Base-by-base conservation (phyloP, 2,329 filamentous ascomycete species). In the Exophiala oligosperma region DNA sequence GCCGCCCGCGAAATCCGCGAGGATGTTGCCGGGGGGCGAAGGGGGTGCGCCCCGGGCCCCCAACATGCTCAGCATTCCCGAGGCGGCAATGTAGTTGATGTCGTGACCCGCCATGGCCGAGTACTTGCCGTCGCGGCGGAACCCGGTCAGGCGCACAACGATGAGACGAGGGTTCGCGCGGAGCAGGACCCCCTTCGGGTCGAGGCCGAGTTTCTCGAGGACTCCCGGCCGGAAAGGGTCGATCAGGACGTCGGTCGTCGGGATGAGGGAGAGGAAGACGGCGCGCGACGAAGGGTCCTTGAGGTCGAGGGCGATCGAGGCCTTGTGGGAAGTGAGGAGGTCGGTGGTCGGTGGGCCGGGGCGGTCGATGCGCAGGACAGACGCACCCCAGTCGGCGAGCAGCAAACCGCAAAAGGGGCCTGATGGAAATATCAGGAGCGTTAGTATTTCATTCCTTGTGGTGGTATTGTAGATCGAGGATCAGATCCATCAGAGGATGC, bases 41-140 rank as follows among this genome's bases (percentile, higher is more conserved):
- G 93, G 93, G 64, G 84, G 86, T 14, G 80, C 82, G 28, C 78
- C 77, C 0, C 89, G 79, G 17, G 54, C 59, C 0, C 93, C 93
- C 2, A 97, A 82, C 74, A 96, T 79, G 0, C 82, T 81, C 28
- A 97, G 76, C 1, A 89, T 87, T 0, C 93, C 93, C 0, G 88
- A 89, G 0, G 96, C 90, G 49, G 92, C 91, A 43, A 97, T 87
- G 74, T 97, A 97, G 71, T 97, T 97, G 73, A 97, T 96, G 72
- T 97, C 92, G 71, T 97, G 92, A 46, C 92, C 92, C 0, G 92
- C 92, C 92, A 96, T 97, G 68, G 82, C 76, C 49, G 83, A 84
- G 75, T 96, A 97, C 67, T 85, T 87, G 0, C 92, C 93, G 74
- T 95, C 91, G 40, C 92, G 81, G 11, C 93, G 82, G 73, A 97